Evolutionary conservation across 2,329 filamentous ascomycete genomes (phyloP), one percentile per base, ranked within the genome.

Genomic region (Arthrobotrys megalospora): DNA sequence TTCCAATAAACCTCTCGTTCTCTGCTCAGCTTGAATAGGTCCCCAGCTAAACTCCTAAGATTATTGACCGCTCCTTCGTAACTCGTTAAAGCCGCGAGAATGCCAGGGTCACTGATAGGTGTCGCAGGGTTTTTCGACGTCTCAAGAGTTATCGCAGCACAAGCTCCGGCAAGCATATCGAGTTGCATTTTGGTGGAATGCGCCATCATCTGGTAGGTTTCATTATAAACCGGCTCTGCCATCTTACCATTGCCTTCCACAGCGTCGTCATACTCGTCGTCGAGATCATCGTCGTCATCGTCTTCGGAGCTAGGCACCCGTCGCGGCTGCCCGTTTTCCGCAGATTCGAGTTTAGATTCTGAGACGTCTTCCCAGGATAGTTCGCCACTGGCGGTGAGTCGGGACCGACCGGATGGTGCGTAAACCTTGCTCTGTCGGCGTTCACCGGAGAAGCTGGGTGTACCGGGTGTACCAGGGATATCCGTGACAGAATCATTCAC

Each of bases 1-100:
- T 98, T 95, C 96, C 96, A 99, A 84, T 97, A 97, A 0, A 93
- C 91, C 84, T 99, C 96, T 64, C 96, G 92, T 83, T 99, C 96
- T 82, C 92, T 91, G 7, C 94, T 95, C 82, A 99, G 98, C 63
- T 94, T 93, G 55, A 97, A 87, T 7, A 99, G 87, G 83, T 97
- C 94, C 19, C 92, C 91, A 73, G 98, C 88, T 7, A 98, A 88
- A 0, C 90, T 91, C 79, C 94, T 94, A 80, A 99, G 86, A 82
- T 94, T 97, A 80, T 91, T 91, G 75, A 98, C 93, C 0, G 95
- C 94, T 16, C 91, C 91, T 81, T 97, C 94, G 83, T 97, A 98
- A 0, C 94, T 94, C 3, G 89, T 86, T 19, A 97, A 86, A 6
- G 94, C 95, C 82, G 96, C 91, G 3, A 90, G 86, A 38, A 95